phyloP scores from a whole-genome alignment of 768 basidiomycete species.

The Tricholoma saponaceum region DNA sequence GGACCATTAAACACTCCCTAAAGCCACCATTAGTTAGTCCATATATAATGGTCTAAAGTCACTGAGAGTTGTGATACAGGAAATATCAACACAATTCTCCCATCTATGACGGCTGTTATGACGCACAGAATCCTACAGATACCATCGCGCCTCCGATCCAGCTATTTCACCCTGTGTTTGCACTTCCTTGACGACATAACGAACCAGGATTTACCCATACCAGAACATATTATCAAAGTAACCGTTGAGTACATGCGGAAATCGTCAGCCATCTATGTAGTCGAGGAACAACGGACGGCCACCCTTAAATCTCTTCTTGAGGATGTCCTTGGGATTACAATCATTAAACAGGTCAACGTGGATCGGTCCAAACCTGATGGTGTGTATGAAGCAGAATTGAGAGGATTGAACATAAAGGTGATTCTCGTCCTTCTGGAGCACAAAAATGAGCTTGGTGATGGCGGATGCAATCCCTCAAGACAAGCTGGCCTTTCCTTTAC shows the following conservation, averaged over 20 bases:
- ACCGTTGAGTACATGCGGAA: not conserved
- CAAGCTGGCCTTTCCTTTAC: slow-evolving; percentile 25
- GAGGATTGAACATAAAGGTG: not conserved
- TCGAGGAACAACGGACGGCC: not conserved
- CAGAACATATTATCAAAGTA: slow-evolving; percentile 3
- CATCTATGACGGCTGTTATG: slow-evolving; percentile 21
- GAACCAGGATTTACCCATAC: slow-evolving; percentile 2
- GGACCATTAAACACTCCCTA: too few relatives aligned
- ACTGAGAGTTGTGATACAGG: too few relatives aligned
- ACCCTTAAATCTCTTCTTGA: not conserved
- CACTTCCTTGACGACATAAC: slow-evolving; percentile 15
- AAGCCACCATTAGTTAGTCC: too few relatives aligned
- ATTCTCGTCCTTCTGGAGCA: slow-evolving; percentile 17
- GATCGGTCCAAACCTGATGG: slow-evolving; percentile 2
- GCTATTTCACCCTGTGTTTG: slow-evolving; percentile 22
- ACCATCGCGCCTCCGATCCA: slow-evolving; percentile 19
- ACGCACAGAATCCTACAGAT: slow-evolving; percentile 8
- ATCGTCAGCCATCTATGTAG: not conserved
- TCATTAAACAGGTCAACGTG: not conserved
- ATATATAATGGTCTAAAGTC: too few relatives aligned
- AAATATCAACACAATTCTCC: slow-evolving; percentile 1
- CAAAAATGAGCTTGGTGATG: slow-evolving; percentile 23
- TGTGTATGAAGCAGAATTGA: slow-evolving; percentile 3
- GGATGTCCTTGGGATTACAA: not conserved
- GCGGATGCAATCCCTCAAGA: slow-evolving; percentile 22